A percentile compares a stretch with the other conserved stretches of the same genome.
These are phyloP conservation scores for Quercus cerris DNA, from an alignment of 306 rosid genomes.

Conservation along the genomic window DNA sequence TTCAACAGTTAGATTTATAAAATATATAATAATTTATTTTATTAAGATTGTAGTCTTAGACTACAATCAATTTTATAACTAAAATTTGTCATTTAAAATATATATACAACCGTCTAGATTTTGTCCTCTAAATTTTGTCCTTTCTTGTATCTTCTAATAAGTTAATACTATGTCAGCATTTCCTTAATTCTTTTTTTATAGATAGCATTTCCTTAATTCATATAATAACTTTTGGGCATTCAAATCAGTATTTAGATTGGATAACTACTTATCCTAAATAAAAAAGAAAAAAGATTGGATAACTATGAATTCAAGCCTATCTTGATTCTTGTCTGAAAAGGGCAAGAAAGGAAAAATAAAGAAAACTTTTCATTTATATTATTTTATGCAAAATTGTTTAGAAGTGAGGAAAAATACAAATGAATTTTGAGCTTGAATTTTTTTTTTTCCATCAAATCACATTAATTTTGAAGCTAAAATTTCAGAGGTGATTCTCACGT, in stretches of 20 bases:
- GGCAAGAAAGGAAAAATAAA: not conserved
- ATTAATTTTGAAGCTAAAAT: not conserved
- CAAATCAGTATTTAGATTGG: too few relatives aligned
- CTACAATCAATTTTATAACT: fast-evolving
- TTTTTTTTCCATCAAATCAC: not conserved
- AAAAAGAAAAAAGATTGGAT: not conserved
- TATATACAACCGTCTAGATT: not conserved
- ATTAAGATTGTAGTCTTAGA: too few relatives aligned
- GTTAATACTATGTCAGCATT: not conserved
- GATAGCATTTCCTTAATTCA: too few relatives aligned
- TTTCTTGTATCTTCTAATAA: not conserved
- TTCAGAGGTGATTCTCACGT: too few relatives aligned
- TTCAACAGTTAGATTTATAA: too few relatives aligned
- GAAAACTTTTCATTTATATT: not conserved
- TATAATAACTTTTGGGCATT: too few relatives aligned
- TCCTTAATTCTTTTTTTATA: not conserved
- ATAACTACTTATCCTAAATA: too few relatives aligned
- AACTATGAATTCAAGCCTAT: not conserved
- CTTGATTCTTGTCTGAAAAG: constrained; percentile 3
- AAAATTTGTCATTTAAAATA: not conserved
- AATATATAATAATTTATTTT: too few relatives aligned
- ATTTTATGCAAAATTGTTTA: not conserved
- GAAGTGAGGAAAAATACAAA: not conserved
- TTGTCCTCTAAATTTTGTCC: not conserved
- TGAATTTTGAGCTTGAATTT: not conserved